Base-by-base conservation (phyloP, 179 eudicot species). In the Spergularia azorica region DNA sequence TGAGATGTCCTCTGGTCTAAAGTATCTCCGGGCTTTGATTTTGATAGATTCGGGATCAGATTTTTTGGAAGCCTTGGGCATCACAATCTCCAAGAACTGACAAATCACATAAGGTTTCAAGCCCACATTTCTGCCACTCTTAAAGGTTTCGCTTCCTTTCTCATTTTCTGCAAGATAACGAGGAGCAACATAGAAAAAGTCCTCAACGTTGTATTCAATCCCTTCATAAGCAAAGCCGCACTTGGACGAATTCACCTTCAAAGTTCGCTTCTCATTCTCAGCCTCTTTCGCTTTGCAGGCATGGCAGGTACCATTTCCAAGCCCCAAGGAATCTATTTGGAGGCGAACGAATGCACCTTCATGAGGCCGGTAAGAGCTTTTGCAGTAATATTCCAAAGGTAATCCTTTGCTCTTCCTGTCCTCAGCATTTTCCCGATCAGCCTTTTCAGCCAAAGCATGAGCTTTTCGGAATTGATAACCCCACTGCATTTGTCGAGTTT, bases 111-210 rank as follows among this genome's bases (percentile, higher is more conserved):
- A 94, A 12, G 99, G 91, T 79, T 85, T 96, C 82, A 94, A 79
- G 63, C 98, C 99, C 79, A 96, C 99, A 86, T 88, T 96, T 76
- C 98, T 94, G 74, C 99, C 92, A 75, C 96, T 80, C 76, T 92
- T 96, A 63, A 88, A 90, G 38, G 87, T 88, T 75, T 57, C 91
- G 58, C 14, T 63, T 6, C 81, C 96, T 67, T 72, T 79, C 70
- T 84, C 90, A 71, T 83, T 90, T 74, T 82, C 83, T 41, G 78
- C 82, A 76, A 94, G 84, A 59, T 87, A 77, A 75, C 85, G 77
- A 14, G 97, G 91, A 36, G 88, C 81, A 46, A 94, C 83, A 81
- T 94, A 96, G 36, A 94, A 85, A 79, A 86, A 96, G 76, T 96
- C 99, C 16, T 88, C 69, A 62, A 92, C 70, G 77, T 70, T 78